These are phyloP conservation scores for Pseudogymnoascus sp. DNA, from an alignment of 2,329 filamentous ascomycete genomes.

Conservation along the genomic window DNA sequence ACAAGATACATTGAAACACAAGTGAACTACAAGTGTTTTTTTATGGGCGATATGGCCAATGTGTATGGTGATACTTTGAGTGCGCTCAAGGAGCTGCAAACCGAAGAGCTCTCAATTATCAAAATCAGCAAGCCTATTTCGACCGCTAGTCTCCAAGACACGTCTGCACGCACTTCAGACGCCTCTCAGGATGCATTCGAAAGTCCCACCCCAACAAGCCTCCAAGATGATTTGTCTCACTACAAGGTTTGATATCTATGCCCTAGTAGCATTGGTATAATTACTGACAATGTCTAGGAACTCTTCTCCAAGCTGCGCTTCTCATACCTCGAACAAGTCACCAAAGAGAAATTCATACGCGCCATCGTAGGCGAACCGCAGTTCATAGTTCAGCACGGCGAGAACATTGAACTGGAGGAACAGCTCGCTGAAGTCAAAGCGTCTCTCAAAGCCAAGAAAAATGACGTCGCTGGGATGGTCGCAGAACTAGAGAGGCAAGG, in stretches of 20 bases:
- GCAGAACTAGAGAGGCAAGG: slow-evolving; percentile 59
- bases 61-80: neutral
- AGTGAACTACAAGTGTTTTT: neutral
- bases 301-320: slow-evolving; percentile 94
- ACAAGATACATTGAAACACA: neutral
- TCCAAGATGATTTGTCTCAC: slow-evolving; percentile 77
- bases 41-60: neutral
- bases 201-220: slow-evolving; percentile 61
- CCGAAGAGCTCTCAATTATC: slow-evolving; percentile 60
- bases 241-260: slow-evolving; percentile 54
- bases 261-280: neutral
- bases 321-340: slow-evolving; percentile 96
- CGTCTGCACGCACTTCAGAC: slow-evolving; percentile 57
- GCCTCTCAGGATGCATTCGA: slow-evolving; percentile 57
- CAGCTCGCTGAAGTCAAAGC: slow-evolving; percentile 64
- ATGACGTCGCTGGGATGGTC: slow-evolving; percentile 66
- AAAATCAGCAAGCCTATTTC: slow-evolving; percentile 68
- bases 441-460: slow-evolving; percentile 69
- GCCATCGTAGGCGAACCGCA: slow-evolving; percentile 87
- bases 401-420: slow-evolving; percentile 70
- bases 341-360: slow-evolving; percentile 94
- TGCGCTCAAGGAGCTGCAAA: slow-evolving; percentile 40
- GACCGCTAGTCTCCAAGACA: slow-evolving; percentile 37
- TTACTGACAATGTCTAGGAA: slow-evolving; percentile 41
- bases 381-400: slow-evolving; percentile 68